Conservation (phyloP, 305 asterid genomes). For the Solanum chacoense region DNA sequence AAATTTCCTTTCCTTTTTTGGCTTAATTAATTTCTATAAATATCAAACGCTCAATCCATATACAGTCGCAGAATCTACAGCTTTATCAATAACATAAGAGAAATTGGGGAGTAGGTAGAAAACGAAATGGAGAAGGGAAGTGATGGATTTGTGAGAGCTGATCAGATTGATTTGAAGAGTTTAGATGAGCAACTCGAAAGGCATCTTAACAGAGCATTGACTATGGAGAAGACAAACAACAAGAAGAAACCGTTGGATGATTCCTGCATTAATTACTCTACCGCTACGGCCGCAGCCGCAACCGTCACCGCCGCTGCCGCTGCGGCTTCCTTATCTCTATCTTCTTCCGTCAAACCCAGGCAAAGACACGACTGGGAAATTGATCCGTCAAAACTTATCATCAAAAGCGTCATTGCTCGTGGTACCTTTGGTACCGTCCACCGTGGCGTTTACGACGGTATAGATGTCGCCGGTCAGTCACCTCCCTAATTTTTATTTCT, state of each 20-base stretch:
- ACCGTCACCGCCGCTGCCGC: background rate
- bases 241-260: slow-evolving; percentile 25
- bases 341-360: slow-evolving; percentile 4
- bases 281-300: slow-evolving; percentile 5
- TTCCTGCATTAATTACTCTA: background rate
- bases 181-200: slow-evolving; percentile 60
- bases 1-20: background rate
- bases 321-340: slow-evolving; percentile 9
- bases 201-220: slow-evolving; percentile 49
- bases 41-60: background rate
- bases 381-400: slow-evolving; percentile 45
- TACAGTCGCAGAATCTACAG: background rate
- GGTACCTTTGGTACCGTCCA: slow-evolving; percentile 72
- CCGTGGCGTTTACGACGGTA: slow-evolving; percentile 44
- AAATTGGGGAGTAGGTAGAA: background rate
- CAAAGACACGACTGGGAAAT: slow-evolving; percentile 57
- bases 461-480: slow-evolving; percentile 55
- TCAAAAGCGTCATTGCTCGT: slow-evolving; percentile 52
- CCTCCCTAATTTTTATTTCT: background rate
- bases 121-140: background rate
- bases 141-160: slow-evolving; percentile 47
- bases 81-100: background rate
- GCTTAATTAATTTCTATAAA: background rate
- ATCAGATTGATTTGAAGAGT: slow-evolving; percentile 59
- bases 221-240: slow-evolving; percentile 17